These are phyloP conservation scores for Paralagenidium karlingii DNA, from an alignment of 352 stramenopile species.

Conservation along the genomic window DNA sequence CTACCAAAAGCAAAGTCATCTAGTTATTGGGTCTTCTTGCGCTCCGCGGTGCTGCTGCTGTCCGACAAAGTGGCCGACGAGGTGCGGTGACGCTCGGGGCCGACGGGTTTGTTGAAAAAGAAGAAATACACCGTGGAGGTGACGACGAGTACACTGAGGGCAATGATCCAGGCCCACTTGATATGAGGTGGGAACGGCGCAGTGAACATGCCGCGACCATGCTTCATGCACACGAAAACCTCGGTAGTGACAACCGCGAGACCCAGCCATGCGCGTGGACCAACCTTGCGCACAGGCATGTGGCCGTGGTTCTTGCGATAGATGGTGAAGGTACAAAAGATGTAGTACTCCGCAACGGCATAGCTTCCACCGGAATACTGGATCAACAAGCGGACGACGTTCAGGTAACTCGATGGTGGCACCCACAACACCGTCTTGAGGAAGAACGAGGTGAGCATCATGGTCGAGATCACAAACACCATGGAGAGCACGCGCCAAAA, in stretches of 20 bases:
- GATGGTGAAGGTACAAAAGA: conserved; percentile 81
- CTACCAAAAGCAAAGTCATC: no score
- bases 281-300: conserved; percentile 67
- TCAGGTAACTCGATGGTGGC: conserved; percentile 65
- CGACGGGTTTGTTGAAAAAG: conserved; percentile 41
- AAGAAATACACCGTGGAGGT: conserved; percentile 79
- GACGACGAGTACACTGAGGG: conserved; percentile 57
- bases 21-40: conserved; percentile 5
- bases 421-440: conserved; percentile 89
- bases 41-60: background rate
- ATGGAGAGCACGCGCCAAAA: conserved; percentile 86
- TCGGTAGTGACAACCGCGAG: conserved; percentile 68
- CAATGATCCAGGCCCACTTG: conserved; percentile 68
- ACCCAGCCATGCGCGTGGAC: conserved; percentile 68
- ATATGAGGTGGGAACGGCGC: conserved; percentile 67
- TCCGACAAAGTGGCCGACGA: conserved; percentile 14
- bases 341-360: conserved; percentile 82
- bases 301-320: conserved; percentile 30
- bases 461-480: conserved; percentile 83
- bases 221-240: conserved; percentile 73
- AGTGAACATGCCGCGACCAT: conserved; percentile 81
- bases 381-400: conserved; percentile 62
- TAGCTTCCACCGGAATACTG: conserved; percentile 83
- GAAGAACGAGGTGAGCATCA: conserved; percentile 95
- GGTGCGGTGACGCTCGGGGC: conserved; percentile 2